These are phyloP conservation scores for Leishmania aethiopica DNA, from an alignment of 208 protist genomes.

Conservation along the genomic window DNA sequence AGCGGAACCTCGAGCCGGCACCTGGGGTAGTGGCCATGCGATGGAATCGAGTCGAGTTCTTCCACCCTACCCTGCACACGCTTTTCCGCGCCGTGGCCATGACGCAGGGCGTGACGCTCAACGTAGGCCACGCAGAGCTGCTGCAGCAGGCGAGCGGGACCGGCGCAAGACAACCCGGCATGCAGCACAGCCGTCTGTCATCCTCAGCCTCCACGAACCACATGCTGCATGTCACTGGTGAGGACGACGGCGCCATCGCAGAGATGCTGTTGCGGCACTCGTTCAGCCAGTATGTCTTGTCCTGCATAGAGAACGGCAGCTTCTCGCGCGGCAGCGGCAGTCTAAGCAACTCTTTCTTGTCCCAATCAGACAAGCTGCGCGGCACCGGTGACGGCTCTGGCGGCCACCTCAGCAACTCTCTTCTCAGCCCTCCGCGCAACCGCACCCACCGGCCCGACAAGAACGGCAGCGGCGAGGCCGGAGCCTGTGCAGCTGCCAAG, in stretches of 20 bases:
- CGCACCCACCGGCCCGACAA: background rate
- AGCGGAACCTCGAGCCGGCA: constrained; percentile 39
- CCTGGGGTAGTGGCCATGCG: constrained; percentile 47
- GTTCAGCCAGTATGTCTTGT: constrained; percentile 39
- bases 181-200: background rate
- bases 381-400: background rate
- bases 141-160: background rate
- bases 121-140: constrained; percentile 13
- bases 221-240: background rate
- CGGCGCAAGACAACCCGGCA: background rate
- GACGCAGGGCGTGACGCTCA: constrained; percentile 40
- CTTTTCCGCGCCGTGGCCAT: constrained; percentile 42
- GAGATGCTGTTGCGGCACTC: constrained; percentile 8
- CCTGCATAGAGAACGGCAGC: constrained; percentile 39
- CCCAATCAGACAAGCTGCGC: background rate
- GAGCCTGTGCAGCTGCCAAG: background rate
- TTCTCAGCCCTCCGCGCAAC: background rate
- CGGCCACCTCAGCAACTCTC: background rate
- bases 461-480: background rate
- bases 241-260: background rate
- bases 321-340: constrained; percentile 24
- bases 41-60: constrained; percentile 75
- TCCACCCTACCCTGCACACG: constrained; percentile 51
- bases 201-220: background rate
- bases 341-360: constrained; percentile 8